These are phyloP conservation scores for Trichoderma arundinaceum DNA, from an alignment of 2,329 filamentous ascomycete genomes.

Conservation along the genomic window DNA sequence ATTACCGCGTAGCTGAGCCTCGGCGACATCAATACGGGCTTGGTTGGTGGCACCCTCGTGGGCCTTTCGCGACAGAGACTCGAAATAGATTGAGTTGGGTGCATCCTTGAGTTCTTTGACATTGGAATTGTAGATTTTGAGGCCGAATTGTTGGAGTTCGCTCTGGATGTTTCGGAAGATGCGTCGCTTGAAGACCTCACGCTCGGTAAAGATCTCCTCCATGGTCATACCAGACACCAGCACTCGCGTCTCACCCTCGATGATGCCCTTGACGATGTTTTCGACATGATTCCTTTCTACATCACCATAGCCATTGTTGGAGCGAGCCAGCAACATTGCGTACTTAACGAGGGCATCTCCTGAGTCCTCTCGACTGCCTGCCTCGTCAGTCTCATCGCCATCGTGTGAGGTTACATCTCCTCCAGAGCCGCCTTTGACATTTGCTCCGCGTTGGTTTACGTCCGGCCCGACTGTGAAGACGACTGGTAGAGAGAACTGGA, in stretches of 20 bases:
- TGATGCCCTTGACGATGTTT: constrained; percentile 87
- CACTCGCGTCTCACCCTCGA: constrained; percentile 84
- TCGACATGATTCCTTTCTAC: constrained; percentile 67
- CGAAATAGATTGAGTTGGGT: constrained; percentile 81
- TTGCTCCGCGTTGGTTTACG: constrained; percentile 64
- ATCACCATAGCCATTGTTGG: constrained; percentile 48
- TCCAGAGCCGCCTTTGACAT: constrained; percentile 35
- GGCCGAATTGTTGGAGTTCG: constrained; percentile 80
- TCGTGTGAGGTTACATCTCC: constrained; percentile 29
- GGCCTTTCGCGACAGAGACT: constrained; percentile 79
- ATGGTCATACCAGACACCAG: constrained; percentile 90
- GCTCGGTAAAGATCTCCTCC: constrained; percentile 84
- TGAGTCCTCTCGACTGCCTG: constrained; percentile 52
- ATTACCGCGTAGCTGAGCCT: constrained; percentile 68
- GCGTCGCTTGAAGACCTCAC: constrained; percentile 76
- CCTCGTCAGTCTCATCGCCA: constrained; percentile 35
- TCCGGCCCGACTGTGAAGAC: constrained; percentile 87
- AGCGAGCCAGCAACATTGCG: constrained; percentile 77
- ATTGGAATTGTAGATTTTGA: constrained; percentile 74
- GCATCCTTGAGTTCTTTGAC: constrained; percentile 88
- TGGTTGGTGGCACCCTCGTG: constrained; percentile 86
- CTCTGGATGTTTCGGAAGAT: constrained; percentile 77
- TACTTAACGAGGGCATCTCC: constrained; percentile 78
- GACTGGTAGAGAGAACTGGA: constrained; percentile 80
- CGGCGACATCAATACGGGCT: constrained; percentile 70